Conservation (phyloP, 192 early-diverging fungal genomes). For the Allomyces javanicus region DNA sequence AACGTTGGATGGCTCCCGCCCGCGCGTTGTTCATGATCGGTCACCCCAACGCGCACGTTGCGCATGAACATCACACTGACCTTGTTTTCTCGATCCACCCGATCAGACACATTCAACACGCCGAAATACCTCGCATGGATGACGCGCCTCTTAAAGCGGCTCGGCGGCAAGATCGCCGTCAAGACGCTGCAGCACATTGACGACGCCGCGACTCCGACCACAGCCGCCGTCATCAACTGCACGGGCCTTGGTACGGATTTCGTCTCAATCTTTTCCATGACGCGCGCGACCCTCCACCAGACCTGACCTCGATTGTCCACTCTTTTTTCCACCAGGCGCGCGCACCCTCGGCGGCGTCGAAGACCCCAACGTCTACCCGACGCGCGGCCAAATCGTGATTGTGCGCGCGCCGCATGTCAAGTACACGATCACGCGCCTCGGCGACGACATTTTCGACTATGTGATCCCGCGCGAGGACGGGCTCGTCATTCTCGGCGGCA, state of each 20-base stretch:
- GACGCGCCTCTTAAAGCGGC: slow-evolving; percentile 17
- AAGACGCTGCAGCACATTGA: slow-evolving; percentile 21
- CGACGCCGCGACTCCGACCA: slow-evolving; percentile 20
- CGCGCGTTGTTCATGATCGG: too few relatives aligned
- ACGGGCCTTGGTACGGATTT: slow-evolving; percentile 38
- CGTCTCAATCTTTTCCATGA: too few relatives aligned
- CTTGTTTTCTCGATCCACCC: slow-evolving; percentile 2
- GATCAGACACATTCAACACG: slow-evolving; percentile 37
- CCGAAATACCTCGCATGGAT: slow-evolving; percentile 45
- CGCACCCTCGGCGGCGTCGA: slow-evolving; percentile 45
- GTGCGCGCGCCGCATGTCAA: slow-evolving; percentile 48
- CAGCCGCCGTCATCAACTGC: slow-evolving; percentile 52
- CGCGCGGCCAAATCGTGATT: slow-evolving; percentile 63
- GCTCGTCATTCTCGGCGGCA: slow-evolving; percentile 56
- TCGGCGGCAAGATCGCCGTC: slow-evolving; percentile 26
- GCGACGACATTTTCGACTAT: slow-evolving; percentile 33
- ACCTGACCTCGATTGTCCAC: too few relatives aligned
- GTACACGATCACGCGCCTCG: slow-evolving; percentile 29
- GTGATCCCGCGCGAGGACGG: slow-evolving; percentile 68
- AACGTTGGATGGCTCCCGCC: too few relatives aligned
- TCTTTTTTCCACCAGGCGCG: slow-evolving; percentile 8
- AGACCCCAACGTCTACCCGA: slow-evolving; percentile 49
- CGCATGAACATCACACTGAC: too few relatives aligned
- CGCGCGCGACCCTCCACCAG: too few relatives aligned
- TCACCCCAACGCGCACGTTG: too few relatives aligned